Percentiles rank a stretch among this genome's conserved stretches.
Evolutionary conservation across 73 alveolate genomes (phyloP).

Genomic region (Stentor coeruleus): DNA sequence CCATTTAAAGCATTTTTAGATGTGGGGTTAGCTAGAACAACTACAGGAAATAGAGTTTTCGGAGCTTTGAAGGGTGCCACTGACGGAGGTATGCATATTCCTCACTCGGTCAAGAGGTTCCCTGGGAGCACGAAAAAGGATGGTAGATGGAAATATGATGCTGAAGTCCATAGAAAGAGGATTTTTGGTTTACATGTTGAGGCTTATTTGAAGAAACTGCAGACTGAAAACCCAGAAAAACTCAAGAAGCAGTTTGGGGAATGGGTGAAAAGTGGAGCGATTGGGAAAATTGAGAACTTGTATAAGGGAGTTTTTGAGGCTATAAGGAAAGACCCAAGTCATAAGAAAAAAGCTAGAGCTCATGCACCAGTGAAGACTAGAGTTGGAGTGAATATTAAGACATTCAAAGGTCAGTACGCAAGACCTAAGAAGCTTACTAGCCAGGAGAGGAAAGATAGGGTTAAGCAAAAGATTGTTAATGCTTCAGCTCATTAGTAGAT

Average conservation of each 20-base stretch:
- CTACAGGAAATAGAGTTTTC: slow-evolving; percentile 99
- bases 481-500: too few relatives aligned
- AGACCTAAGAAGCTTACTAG: slow-evolving; percentile 72
- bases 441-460: slow-evolving; percentile 87
- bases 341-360: slow-evolving; percentile 55
- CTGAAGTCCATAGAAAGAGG: slow-evolving; percentile 95
- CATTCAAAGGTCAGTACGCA: slow-evolving; percentile 75
- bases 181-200: slow-evolving; percentile 98
- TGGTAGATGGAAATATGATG: slow-evolving; percentile 75
- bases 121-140: slow-evolving; percentile 93
- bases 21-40: slow-evolving; percentile 98
- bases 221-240: slow-evolving; percentile 70
- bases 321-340: slow-evolving; percentile 90
- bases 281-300: slow-evolving; percentile 80
- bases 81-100: slow-evolving; percentile 99
- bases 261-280: slow-evolving; percentile 81
- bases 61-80: slow-evolving; percentile 99
- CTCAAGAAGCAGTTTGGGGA: slow-evolving; percentile 80
- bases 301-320: slow-evolving; percentile 93
- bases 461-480: slow-evolving; percentile 70
- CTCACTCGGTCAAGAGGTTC: slow-evolving; percentile 98
- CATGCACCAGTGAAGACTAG: slow-evolving; percentile 65
- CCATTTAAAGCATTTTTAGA: slow-evolving; percentile 99
- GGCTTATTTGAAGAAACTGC: slow-evolving; percentile 86
- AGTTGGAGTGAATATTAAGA: slow-evolving; percentile 64